Conservation (phyloP, 768 basidiomycete genomes). For the Tricholoma matsutake region DNA sequence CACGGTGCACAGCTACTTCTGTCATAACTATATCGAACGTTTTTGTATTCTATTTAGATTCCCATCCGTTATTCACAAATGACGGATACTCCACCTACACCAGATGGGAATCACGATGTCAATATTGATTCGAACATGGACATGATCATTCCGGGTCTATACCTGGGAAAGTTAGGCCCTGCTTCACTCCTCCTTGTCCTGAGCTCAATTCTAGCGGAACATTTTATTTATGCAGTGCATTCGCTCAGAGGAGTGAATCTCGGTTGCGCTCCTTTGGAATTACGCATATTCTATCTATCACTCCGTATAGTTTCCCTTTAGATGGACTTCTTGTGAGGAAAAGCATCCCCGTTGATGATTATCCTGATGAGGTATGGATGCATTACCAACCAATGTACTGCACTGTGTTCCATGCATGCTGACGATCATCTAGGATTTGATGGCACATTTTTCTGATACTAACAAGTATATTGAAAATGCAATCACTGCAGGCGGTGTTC, state of each 20-base stretch:
- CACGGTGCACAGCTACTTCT: no score
- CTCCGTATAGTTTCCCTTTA: neutral
- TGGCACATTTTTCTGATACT: no score
- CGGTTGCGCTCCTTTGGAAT: neutral
- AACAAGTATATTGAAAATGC: no score
- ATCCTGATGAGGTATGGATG: neutral
- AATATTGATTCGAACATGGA: neutral
- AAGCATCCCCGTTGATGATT: neutral
- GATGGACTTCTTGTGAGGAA: neutral
- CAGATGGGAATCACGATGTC: neutral
- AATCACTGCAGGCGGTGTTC: no score
- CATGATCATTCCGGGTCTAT: constrained; percentile 2
- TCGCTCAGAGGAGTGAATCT: neutral
- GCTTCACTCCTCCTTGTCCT: neutral
- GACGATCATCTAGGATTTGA: no score
- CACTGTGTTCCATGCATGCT: neutral
- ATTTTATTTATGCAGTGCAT: neutral
- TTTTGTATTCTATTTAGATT: neutral
- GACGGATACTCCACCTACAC: neutral
- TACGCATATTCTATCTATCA: neutral
- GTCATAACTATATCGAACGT: neutral
- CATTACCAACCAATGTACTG: neutral
- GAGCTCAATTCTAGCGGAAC: neutral
- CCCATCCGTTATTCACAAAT: neutral
- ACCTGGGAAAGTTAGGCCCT: neutral